These are phyloP conservation scores for Scheffersomyces illinoinensis DNA, from an alignment of 1,139 yeast genomes.

Conservation along the genomic window DNA sequence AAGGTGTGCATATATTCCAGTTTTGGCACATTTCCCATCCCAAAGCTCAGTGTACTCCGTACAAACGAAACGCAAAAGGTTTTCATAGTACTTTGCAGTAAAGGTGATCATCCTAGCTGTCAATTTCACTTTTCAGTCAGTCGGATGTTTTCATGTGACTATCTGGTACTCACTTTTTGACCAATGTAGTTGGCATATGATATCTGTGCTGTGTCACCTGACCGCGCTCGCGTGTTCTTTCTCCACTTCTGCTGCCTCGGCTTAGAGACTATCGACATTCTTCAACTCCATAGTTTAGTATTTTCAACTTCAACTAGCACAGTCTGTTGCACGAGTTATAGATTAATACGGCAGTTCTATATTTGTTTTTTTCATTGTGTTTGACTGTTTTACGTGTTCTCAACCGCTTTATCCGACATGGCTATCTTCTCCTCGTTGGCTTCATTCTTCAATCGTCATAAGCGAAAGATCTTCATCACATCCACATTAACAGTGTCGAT, in stretches of 20 bases:
- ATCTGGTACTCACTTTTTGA: not conserved
- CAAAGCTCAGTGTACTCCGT: no score
- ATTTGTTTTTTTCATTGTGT: not conserved
- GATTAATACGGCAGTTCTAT: not conserved
- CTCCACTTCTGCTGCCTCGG: not conserved
- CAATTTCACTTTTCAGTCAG: not conserved
- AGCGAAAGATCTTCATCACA: conserved; percentile 57
- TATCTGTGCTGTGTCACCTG: not conserved
- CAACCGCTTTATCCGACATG: conserved; percentile 21
- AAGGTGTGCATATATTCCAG: no score
- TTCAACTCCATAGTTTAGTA: not conserved
- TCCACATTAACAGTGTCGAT: conserved; percentile 59
- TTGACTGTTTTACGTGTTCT: not conserved
- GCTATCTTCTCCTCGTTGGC: conserved; percentile 55
- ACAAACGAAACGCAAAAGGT: no score
- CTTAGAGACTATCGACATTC: not conserved
- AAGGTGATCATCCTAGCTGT: no score
- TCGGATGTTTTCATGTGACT: not conserved
- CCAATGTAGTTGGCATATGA: not conserved
- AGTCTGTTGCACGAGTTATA: not conserved
- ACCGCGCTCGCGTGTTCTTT: not conserved
- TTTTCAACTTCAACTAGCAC: not conserved
- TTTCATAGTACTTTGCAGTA: no score
- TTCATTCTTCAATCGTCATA: conserved; percentile 61
- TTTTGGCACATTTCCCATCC: no score